Percentiles rank a stretch among this genome's conserved stretches.
Evolutionary conservation across 2,329 filamentous ascomycete species (phyloP).

Genomic region (Cladosporium austrohemisphaericum): DNA sequence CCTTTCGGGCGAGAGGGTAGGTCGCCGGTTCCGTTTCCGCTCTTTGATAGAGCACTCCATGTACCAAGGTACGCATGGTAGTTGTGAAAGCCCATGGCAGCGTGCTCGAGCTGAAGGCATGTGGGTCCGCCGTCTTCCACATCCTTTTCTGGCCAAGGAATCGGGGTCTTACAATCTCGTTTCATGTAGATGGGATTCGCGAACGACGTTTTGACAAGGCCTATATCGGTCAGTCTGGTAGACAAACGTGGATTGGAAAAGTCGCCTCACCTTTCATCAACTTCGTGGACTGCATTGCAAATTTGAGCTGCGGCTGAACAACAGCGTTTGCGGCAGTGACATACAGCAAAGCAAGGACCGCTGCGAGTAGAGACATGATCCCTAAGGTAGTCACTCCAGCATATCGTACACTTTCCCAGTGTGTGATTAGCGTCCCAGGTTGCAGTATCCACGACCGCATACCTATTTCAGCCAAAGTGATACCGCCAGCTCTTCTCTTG

Average conservation of each 20-base stretch:
- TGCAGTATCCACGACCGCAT: conserved; percentile 67
- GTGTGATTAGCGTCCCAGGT: conserved; percentile 64
- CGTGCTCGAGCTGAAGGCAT: conserved; percentile 67
- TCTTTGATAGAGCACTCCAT: conserved; percentile 28
- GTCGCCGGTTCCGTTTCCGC: conserved; percentile 22
- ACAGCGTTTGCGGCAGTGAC: conserved; percentile 73
- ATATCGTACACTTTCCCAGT: conserved; percentile 62
- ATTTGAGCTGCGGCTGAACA: conserved; percentile 68
- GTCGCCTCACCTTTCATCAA: conserved; percentile 5
- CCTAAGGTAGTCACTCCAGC: conserved; percentile 63
- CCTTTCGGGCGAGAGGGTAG: conserved; percentile 54
- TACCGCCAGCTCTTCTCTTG: conserved; percentile 50
- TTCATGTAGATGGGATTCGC: conserved; percentile 59
- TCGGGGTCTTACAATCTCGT: conserved; percentile 60
- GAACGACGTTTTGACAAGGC: conserved; percentile 42
- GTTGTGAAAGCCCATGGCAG: conserved; percentile 67
- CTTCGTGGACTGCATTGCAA: conserved; percentile 48
- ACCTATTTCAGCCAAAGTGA: conserved; percentile 71
- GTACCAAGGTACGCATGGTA: conserved; percentile 50
- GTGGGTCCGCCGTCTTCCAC: conserved; percentile 50
- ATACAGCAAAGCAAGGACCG: conserved; percentile 66
- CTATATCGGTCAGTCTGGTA: not conserved
- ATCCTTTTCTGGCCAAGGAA: conserved; percentile 32
- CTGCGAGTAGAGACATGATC: conserved; percentile 59
- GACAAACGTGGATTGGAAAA: not conserved